Conservation (phyloP, 345 rosid species). For the Turnera subulata region DNA sequence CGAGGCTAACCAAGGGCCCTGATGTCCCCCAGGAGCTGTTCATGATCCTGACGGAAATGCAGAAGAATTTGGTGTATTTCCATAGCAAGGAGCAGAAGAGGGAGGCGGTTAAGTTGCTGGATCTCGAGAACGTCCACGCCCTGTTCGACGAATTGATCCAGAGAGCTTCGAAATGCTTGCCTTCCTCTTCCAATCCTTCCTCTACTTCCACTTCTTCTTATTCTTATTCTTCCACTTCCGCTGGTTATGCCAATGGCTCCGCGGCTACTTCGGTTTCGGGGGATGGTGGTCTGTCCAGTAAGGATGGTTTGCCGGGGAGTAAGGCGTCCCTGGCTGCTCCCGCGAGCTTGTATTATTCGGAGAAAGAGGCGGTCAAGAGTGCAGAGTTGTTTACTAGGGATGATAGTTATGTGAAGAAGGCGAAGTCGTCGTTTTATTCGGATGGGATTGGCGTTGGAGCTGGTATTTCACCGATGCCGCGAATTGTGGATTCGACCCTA, state of each 20-base stretch:
- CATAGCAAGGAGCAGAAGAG: constrained; percentile 68
- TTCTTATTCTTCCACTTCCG: constrained; percentile 5
- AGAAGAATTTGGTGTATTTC: constrained; percentile 41
- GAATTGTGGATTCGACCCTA: constrained; percentile 55
- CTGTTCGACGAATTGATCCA: constrained; percentile 76
- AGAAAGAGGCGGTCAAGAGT: constrained; percentile 28
- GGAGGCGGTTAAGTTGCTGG: constrained; percentile 66
- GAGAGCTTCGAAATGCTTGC: constrained; percentile 71
- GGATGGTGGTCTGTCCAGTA: background rate
- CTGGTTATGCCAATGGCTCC: constrained; percentile 29
- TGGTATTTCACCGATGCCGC: constrained; percentile 37
- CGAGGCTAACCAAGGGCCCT: constrained; percentile 36
- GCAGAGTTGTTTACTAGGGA: constrained; percentile 52
- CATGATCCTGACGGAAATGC: constrained; percentile 69
- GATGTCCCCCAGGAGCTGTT: constrained; percentile 77
- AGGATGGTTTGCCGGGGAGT: background rate
- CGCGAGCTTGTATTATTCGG: constrained; percentile 26
- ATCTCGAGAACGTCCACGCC: constrained; percentile 64
- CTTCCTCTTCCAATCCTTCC: constrained; percentile 36
- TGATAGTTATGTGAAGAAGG: constrained; percentile 62
- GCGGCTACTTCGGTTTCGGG: constrained; percentile 15
- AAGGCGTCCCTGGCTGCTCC: constrained; percentile 19
- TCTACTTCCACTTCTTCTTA: constrained; percentile 25
- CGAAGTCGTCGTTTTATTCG: constrained; percentile 44
- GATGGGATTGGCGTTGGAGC: constrained; percentile 38